These are phyloP conservation scores for Alternaria burnsii DNA, from an alignment of 2,329 filamentous ascomycete species.

Conservation along the genomic window DNA sequence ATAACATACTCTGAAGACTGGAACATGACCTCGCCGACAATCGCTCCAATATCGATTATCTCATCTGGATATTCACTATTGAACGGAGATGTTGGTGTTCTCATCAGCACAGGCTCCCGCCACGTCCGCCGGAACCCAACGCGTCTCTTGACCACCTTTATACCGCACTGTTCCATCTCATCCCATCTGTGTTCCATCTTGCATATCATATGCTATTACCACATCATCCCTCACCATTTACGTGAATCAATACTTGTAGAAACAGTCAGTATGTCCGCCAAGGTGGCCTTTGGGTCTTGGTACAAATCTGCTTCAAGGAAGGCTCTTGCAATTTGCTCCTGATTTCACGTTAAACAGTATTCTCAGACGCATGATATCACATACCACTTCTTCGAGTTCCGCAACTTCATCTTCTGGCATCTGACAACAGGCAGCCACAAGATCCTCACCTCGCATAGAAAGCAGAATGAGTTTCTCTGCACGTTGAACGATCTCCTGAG, in stretches of 20 bases:
- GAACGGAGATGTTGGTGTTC: too few species aligned
- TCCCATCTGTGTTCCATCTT: background rate
- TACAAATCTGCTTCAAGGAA: conserved; percentile 53
- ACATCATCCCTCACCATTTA: background rate
- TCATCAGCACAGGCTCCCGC: too few species aligned
- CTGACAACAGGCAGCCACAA: conserved; percentile 74
- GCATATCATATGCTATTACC: background rate
- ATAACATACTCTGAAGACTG: too few species aligned
- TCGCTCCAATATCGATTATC: too few species aligned
- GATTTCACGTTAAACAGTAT: conserved; percentile 11
- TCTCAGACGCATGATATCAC: conserved; percentile 24
- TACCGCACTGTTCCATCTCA: too few species aligned
- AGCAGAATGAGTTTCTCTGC: conserved; percentile 77
- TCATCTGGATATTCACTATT: too few species aligned
- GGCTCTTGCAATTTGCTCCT: conserved; percentile 55
- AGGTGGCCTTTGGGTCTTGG: conserved; percentile 42
- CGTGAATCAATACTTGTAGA: conserved; percentile 20
- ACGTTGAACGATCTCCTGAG: conserved; percentile 73
- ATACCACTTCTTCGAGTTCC: conserved; percentile 73
- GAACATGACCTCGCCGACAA: too few species aligned
- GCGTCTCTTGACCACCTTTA: too few species aligned
- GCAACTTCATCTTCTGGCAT: conserved; percentile 70
- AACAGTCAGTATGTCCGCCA: conserved; percentile 50
- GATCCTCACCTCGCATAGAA: conserved; percentile 75
- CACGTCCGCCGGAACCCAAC: too few species aligned